Conservation (phyloP, 2,329 filamentous ascomycete genomes). For the Calonectria hawksworthii region DNA sequence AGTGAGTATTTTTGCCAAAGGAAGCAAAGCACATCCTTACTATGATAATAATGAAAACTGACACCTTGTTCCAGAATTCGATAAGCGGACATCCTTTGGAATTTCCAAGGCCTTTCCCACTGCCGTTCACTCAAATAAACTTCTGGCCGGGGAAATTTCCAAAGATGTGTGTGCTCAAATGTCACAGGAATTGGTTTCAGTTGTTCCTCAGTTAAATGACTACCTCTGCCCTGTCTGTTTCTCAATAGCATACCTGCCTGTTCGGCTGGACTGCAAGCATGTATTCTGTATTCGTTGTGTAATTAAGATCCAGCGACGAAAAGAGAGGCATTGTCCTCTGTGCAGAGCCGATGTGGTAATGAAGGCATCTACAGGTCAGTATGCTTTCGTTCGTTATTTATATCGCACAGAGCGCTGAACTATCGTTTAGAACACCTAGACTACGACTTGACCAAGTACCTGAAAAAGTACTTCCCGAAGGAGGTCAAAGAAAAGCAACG, state of each 20-base stretch:
- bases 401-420: not conserved
- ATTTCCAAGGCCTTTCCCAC: conserved; percentile 74
- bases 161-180: conserved; percentile 83
- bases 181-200: conserved; percentile 77
- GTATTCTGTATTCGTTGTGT: conserved; percentile 89
- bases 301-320: conserved; percentile 81
- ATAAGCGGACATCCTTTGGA: conserved; percentile 84
- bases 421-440: conserved; percentile 75
- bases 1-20: conserved; percentile 63
- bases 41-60: conserved; percentile 13
- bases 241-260: conserved; percentile 83
- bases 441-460: conserved; percentile 73
- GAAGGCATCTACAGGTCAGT: conserved; percentile 75
- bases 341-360: conserved; percentile 81
- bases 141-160: conserved; percentile 77
- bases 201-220: conserved; percentile 87
- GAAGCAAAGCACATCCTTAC: no score
- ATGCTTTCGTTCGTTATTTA: not conserved
- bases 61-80: conserved; percentile 75
- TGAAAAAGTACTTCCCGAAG: conserved; percentile 82
- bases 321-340: conserved; percentile 79
- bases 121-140: conserved; percentile 69
- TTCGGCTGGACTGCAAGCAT: conserved; percentile 82
- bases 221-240: conserved; percentile 87
- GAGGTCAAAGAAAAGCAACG: conserved; percentile 77